phyloP scores from a whole-genome alignment of 176 grass and related monocot genomes.

The Oryza rufipogon region DNA sequence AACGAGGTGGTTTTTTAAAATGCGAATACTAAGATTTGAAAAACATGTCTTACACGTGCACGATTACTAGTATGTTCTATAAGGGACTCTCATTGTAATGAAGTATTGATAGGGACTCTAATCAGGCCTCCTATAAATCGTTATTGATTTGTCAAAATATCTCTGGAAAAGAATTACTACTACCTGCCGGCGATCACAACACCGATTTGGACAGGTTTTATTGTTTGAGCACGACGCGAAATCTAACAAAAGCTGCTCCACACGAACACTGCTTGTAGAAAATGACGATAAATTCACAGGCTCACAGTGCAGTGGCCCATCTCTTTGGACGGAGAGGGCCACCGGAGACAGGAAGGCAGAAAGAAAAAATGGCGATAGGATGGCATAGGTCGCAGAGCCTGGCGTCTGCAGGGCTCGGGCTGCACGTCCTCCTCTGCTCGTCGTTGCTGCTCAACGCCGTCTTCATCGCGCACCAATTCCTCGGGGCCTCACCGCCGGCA shows the following conservation, averaged over 20 bases:
- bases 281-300: too few relatives aligned
- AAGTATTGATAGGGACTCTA: too few relatives aligned
- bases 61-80: too few relatives aligned
- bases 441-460: slow-evolving; percentile 69
- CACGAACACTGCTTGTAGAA: too few relatives aligned
- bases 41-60: too few relatives aligned
- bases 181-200: neutral
- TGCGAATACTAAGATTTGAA: too few relatives aligned
- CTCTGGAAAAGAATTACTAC: neutral
- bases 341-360: neutral
- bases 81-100: too few relatives aligned
- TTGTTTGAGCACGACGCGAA: neutral
- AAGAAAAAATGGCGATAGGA: slow-evolving; percentile 21
- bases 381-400: neutral
- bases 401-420: neutral
- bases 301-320: neutral
- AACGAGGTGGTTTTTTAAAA: too few relatives aligned
- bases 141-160: too few relatives aligned
- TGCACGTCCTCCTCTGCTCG: slow-evolving; percentile 33
- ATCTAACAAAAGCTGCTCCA: neutral
- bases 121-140: too few relatives aligned
- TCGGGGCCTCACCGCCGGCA: neutral
- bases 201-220: neutral
- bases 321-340: neutral
- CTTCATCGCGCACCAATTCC: slow-evolving; percentile 48